Evolutionary conservation across 306 rosid species (phyloP), one percentile per base, ranked within the genome.

Genomic region (Ormosia semicastrata): DNA sequence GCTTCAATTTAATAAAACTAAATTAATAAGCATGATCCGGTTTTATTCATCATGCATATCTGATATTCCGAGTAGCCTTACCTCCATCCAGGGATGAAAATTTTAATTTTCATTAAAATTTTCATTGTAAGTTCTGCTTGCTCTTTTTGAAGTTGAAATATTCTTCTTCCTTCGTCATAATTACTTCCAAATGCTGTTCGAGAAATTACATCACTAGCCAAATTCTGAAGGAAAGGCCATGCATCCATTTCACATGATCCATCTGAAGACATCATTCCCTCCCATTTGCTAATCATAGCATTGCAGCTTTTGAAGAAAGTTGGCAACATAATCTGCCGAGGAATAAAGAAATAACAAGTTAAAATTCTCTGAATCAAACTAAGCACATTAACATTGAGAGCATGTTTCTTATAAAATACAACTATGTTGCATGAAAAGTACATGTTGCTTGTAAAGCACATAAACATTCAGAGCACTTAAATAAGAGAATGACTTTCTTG

Each of bases 131-230:
- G 66, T 69, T 53, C 10, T 6, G 44, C 54, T 76, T 69, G 89
- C 53, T 87, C 91, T 24, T 5, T 83, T 9, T 62, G 73, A 66
- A 88, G 93, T 40, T 84, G 59, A 81, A 90, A 90, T 84, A 90
- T 87, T 79, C 73, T 79, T 41, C 3, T 82, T 73, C 93, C 91
- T 76, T 89, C 89, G 73, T 85, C 84, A 33, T 78, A 88, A 65
- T 82, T 90, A 46, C 89, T 85, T 65, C 91, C 89, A 75, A 87
- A 87, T 53, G 91, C 75, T 15, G 90, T 37, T 7, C 87, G 77
- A 39, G 91, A 82, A 40, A 89, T 87, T 49, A 77, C 88, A 62
- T 84, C 89, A 8, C 86, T 47, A 0, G 89, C 73, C 60, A 69
- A 3, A 74, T 74, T 63, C 3, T 86, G 89, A 54, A 86, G 84